phyloP scores from a whole-genome alignment of 306 rosid species.

The barrel medic (Medicago truncatula) region DNA sequence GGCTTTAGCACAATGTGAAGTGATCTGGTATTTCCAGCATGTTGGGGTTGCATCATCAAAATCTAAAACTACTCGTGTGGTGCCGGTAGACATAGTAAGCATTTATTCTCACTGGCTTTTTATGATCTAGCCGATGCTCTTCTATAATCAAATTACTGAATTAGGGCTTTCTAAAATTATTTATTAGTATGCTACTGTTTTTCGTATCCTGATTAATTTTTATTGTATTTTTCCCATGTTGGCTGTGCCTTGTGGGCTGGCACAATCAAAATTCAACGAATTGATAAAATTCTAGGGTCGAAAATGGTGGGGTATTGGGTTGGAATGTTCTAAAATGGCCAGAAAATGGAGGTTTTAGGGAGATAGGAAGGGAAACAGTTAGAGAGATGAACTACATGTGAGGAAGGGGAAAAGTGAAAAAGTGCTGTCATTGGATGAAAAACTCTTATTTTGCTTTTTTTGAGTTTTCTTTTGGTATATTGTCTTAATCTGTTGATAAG shows the following conservation, averaged over 20 bases:
- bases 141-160: constrained; percentile 24
- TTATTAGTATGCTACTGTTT: neutral
- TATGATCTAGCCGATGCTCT: constrained; percentile 6
- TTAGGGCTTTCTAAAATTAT: constrained; percentile 3
- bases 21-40: constrained; percentile 93
- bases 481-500: constrained; percentile 37
- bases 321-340: constrained; percentile 7
- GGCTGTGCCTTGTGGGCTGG: constrained; percentile 3
- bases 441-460: neutral
- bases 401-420: constrained; percentile 29
- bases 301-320: constrained; percentile 14
- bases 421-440: constrained; percentile 26
- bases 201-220: neutral
- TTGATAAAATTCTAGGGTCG: constrained; percentile 7
- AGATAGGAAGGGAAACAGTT: neutral
- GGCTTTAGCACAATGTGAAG: constrained; percentile 98
- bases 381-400: constrained; percentile 5
- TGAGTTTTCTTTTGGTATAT: constrained; percentile 19
- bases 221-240: neutral
- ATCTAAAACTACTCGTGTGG: constrained; percentile 75
- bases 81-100: constrained; percentile 85
- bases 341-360: constrained; percentile 16
- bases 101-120: constrained; percentile 37
- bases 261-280: neutral
- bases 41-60: constrained; percentile 89